phyloP scores from a whole-genome alignment of 495 filamentous ascomycete species.

The Trichocladium uniseriatum region DNA sequence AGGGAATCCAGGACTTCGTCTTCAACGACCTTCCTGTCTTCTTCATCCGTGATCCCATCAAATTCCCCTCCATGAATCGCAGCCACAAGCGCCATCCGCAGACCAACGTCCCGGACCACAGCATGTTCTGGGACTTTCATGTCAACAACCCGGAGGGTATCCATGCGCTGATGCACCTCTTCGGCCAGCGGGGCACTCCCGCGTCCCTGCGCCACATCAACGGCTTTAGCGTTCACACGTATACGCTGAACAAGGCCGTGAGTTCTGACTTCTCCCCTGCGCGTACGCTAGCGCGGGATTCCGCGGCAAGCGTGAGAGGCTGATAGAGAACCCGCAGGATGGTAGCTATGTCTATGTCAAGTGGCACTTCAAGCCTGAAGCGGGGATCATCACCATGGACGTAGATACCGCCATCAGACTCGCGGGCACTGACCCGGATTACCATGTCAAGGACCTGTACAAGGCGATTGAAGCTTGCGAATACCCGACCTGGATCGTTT shows the following conservation, averaged over 20 bases:
- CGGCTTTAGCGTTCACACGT: slow-evolving; percentile 85
- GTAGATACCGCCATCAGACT: slow-evolving; percentile 88
- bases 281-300: too few relatives aligned
- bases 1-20: slow-evolving; percentile 54
- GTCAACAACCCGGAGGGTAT: slow-evolving; percentile 63
- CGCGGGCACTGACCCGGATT: slow-evolving; percentile 73
- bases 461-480: slow-evolving; percentile 68
- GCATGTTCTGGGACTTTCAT: slow-evolving; percentile 54
- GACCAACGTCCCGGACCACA: slow-evolving; percentile 59
- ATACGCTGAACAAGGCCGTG: slow-evolving; percentile 61
- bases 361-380: slow-evolving; percentile 65
- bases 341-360: slow-evolving; percentile 67
- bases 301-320: too few relatives aligned
- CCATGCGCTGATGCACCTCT: slow-evolving; percentile 58
- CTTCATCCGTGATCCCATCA: slow-evolving; percentile 65
- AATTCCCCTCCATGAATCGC: slow-evolving; percentile 70
- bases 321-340: too few relatives aligned
- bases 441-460: slow-evolving; percentile 74
- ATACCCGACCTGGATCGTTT: slow-evolving; percentile 78
- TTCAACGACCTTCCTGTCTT: slow-evolving; percentile 60
- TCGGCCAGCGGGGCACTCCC: slow-evolving; percentile 65
- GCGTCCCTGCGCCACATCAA: slow-evolving; percentile 84
- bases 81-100: slow-evolving; percentile 76
- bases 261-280: too few relatives aligned
- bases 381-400: slow-evolving; percentile 77